Conservation (phyloP, 2,329 filamentous ascomycete genomes). For the Chaetomiaceae sp. region DNA sequence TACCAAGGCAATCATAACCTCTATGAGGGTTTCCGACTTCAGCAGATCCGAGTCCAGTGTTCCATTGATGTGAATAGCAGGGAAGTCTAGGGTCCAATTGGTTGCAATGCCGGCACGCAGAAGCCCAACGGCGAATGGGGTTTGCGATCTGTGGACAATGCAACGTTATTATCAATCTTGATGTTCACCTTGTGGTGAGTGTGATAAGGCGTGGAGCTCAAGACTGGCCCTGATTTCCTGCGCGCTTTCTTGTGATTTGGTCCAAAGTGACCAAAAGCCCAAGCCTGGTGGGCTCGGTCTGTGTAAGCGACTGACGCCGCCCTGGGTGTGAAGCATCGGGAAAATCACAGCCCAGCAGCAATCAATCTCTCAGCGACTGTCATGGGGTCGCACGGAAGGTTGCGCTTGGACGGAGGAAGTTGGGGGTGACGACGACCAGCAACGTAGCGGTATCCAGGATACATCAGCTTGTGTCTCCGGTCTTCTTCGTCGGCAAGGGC, state of each 20-base stretch:
- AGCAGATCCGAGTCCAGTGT: background rate
- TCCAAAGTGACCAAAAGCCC: too few relatives aligned
- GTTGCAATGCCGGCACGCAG: too few relatives aligned
- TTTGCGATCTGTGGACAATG: background rate
- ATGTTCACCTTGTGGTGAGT: too few relatives aligned
- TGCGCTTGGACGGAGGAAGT: background rate
- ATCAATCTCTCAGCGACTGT: conserved; percentile 7
- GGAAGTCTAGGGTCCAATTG: too few relatives aligned
- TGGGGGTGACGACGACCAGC: conserved; percentile 3
- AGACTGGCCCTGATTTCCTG: too few relatives aligned
- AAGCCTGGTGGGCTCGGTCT: background rate
- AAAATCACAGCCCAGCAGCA: conserved; percentile 2
- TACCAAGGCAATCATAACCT: conserved; percentile 3
- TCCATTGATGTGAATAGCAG: background rate
- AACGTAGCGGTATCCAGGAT: conserved; percentile 13
- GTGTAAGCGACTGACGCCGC: background rate
- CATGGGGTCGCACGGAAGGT: conserved; percentile 3
- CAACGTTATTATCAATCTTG: background rate
- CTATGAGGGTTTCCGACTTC: background rate
- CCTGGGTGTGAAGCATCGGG: background rate
- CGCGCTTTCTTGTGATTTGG: too few relatives aligned
- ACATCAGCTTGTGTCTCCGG: conserved; percentile 5
- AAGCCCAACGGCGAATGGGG: too few relatives aligned
- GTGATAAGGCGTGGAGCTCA: background rate
- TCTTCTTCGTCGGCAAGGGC: conserved; percentile 11